Base-by-base conservation (phyloP, 768 basidiomycete species). In the Phanerochaete sordida region DNA sequence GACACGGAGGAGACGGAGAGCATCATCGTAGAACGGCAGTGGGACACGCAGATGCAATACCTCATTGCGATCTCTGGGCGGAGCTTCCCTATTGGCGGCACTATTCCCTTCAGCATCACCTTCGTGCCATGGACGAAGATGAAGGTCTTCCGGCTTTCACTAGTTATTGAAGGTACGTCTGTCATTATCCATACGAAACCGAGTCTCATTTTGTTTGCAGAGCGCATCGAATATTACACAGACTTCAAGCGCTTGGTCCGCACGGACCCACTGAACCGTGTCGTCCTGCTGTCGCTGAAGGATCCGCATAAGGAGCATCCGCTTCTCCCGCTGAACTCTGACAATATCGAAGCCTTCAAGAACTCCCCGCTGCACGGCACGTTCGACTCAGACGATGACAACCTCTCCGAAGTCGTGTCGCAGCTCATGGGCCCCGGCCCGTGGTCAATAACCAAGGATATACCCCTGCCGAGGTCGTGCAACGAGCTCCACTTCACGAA, bases 31-130 rank as follows among this genome's bases (percentile, higher is more conserved):
- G 90, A 96, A 69, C 79, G 92, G 21, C 85, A 89, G 65, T 99
- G 95, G 96, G 95, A 98, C 59, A 81, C 85, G 51, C 91, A 96
- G 69, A 68, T 94, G 64, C 86, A 88, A 58, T 97, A 95, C 67
- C 76, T 89, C 45, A 85, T 97, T 51, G 81, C 86, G 1, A 74
- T 94, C 13, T 81, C 85, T 16, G 87, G 86, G 5, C 84, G 88
- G 61, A 87, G 84, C 61, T 91, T 95, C 73, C 84, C 87, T 19
- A 83, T 98, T 27, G 95, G 94, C 31, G 90, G 93, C 39, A 79
- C 79, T 5, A 79, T 98, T 54, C 92, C 94, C 0, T 75, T 98
- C 26, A 83, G 83, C 27, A 78, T 99, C 28, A 87, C 90, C 0
- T 76, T 98, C 57, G 84, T 90, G 80, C 95, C 96, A 1, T 70